Conservation (phyloP, 2,329 filamentous ascomycete species). For the Monosporascus sp. region DNA sequence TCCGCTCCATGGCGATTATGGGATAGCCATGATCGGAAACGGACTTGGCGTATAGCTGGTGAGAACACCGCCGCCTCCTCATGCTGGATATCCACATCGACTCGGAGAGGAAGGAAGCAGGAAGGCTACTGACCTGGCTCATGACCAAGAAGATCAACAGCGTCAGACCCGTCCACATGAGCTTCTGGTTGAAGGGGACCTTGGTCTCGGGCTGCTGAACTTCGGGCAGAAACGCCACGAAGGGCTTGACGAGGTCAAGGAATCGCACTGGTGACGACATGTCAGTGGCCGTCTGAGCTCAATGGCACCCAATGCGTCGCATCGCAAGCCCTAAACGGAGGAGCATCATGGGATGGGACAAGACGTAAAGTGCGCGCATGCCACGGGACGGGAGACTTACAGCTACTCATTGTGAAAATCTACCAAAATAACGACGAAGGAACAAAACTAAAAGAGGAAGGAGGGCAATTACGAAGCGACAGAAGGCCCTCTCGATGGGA, state of each 20-base stretch:
- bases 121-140: constrained; percentile 53
- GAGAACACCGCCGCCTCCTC: too few relatives aligned
- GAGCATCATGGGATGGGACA: constrained; percentile 2
- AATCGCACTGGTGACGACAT: constrained; percentile 70
- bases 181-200: constrained; percentile 96
- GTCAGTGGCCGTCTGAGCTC: constrained; percentile 16
- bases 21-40: not conserved
- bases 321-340: constrained; percentile 6
- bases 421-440: constrained; percentile 11
- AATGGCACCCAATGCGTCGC: constrained; percentile 16
- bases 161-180: constrained; percentile 93
- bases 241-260: constrained; percentile 99
- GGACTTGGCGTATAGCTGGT: too few relatives aligned
- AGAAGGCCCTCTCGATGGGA: constrained; percentile 17
- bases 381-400: constrained; percentile 23
- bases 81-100: too few relatives aligned
- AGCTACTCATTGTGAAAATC: constrained; percentile 29
- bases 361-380: not conserved
- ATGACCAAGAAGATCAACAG: constrained; percentile 99
- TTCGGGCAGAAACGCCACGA: constrained; percentile 98
- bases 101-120: not conserved
- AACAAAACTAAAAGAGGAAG: constrained; percentile 16
- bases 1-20: not conserved
- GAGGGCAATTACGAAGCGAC: constrained; percentile 19
- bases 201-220: constrained; percentile 98